These are phyloP conservation scores for Globisporangium perplexum DNA, from an alignment of 352 stramenopile species.

Conservation along the genomic window DNA sequence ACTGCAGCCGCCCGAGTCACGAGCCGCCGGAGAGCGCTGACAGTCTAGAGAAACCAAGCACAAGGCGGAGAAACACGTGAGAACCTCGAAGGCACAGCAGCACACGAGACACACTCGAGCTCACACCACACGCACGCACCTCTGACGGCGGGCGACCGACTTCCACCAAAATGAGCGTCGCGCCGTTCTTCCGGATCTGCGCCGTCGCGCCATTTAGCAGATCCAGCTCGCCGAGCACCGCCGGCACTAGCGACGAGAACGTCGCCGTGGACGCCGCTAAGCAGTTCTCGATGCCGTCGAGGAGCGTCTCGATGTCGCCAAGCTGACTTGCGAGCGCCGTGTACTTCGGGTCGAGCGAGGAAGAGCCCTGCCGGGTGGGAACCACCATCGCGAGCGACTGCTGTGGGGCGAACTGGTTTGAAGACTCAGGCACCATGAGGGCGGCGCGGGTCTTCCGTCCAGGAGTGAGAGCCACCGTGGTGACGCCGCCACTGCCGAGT, in stretches of 20 bases:
- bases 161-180: conserved; percentile 52
- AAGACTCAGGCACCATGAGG: conserved; percentile 14
- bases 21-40: conserved; percentile 40
- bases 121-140: too few species aligned
- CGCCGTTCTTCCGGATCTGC: conserved; percentile 61
- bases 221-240: conserved; percentile 48
- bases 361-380: conserved; percentile 5
- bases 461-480: conserved; percentile 7
- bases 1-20: conserved; percentile 40
- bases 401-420: neutral
- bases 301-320: conserved; percentile 51
- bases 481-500: neutral
- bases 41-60: conserved; percentile 16
- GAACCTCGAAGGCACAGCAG: neutral
- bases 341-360: conserved; percentile 24
- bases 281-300: conserved; percentile 47
- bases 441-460: neutral
- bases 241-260: conserved; percentile 31
- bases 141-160: conserved; percentile 35
- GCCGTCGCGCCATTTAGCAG: conserved; percentile 49
- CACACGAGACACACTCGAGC: neutral
- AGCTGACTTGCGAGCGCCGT: conserved; percentile 35
- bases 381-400: conserved; percentile 15
- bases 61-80: neutral
- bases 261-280: conserved; percentile 28